Evolutionary conservation across 1,139 yeast species (phyloP).

Genomic region (Taiozyma sp.): DNA sequence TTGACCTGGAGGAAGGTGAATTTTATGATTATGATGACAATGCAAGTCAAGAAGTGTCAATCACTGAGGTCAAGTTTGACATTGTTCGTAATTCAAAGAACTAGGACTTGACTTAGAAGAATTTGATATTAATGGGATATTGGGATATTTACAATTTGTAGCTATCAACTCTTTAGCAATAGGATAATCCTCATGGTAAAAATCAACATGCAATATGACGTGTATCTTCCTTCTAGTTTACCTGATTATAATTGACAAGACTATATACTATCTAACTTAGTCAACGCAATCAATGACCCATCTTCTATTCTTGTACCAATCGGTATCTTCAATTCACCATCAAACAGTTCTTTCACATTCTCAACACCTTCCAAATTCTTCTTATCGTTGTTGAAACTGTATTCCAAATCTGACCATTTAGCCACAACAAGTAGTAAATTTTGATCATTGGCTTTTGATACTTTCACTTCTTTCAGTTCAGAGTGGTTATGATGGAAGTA

Average conservation of each 20-base stretch:
- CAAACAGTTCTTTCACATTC: conserved; percentile 59
- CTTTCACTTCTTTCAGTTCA: background rate
- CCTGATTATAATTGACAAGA: background rate
- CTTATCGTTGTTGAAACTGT: conserved; percentile 44
- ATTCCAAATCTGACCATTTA: conserved; percentile 51
- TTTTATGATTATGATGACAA: conserved; percentile 96
- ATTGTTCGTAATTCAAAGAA: conserved; percentile 25
- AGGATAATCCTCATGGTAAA: no score
- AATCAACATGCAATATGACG: no score
- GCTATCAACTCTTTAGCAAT: no score
- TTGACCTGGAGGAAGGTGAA: conserved; percentile 75
- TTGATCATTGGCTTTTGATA: conserved; percentile 18
- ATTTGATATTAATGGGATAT: background rate
- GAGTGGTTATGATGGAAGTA: conserved; percentile 34
- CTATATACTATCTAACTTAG: conserved; percentile 29
- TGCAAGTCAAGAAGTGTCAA: conserved; percentile 73
- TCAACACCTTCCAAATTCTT: conserved; percentile 47
- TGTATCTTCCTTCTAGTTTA: no score
- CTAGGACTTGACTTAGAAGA: background rate
- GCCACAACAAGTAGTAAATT: conserved; percentile 56
- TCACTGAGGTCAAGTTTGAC: conserved; percentile 67
- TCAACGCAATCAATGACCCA: conserved; percentile 55
- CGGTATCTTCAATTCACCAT: conserved; percentile 52
- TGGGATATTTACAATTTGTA: background rate
- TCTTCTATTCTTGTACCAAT: conserved; percentile 64